Evolutionary conservation across 2,329 filamentous ascomycete species (phyloP).

Genomic region (Cladosporium sphaerospermum): DNA sequence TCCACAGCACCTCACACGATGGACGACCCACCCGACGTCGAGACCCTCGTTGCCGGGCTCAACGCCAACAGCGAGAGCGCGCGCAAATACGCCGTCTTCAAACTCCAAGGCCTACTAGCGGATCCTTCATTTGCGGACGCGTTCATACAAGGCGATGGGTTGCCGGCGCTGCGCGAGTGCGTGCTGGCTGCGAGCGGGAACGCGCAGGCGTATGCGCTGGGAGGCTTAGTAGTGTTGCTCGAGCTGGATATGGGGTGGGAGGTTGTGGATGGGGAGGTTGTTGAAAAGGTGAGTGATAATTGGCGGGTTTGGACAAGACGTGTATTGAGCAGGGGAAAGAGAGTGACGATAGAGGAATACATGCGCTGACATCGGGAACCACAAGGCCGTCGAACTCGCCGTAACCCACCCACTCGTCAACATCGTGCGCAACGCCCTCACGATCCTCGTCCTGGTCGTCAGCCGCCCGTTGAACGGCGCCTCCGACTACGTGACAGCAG

Average conservation of each 20-base stretch:
- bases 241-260: constrained; percentile 99
- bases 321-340: neutral
- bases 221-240: constrained; percentile 77
- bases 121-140: constrained; percentile 95
- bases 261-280: constrained; percentile 67
- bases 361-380: neutral
- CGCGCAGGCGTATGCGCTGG: constrained; percentile 89
- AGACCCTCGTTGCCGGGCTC: constrained; percentile 46
- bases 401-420: constrained; percentile 95
- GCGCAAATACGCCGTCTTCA: constrained; percentile 98
- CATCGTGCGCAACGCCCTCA: constrained; percentile 93
- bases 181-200: constrained; percentile 85
- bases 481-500: constrained; percentile 40
- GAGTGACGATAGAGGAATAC: neutral
- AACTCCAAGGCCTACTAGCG: constrained; percentile 89
- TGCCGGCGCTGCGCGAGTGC: constrained; percentile 72
- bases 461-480: constrained; percentile 56
- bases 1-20: constrained; percentile 14
- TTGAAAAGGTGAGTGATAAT: constrained; percentile 50
- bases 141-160: constrained; percentile 84
- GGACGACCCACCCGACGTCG: constrained; percentile 30
- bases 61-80: constrained; percentile 72
- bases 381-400: constrained; percentile 77
- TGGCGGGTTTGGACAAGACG: neutral
- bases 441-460: constrained; percentile 88